Evolutionary conservation across 73 alveolate species (phyloP).

Genomic region (Effrenium voratum): DNA sequence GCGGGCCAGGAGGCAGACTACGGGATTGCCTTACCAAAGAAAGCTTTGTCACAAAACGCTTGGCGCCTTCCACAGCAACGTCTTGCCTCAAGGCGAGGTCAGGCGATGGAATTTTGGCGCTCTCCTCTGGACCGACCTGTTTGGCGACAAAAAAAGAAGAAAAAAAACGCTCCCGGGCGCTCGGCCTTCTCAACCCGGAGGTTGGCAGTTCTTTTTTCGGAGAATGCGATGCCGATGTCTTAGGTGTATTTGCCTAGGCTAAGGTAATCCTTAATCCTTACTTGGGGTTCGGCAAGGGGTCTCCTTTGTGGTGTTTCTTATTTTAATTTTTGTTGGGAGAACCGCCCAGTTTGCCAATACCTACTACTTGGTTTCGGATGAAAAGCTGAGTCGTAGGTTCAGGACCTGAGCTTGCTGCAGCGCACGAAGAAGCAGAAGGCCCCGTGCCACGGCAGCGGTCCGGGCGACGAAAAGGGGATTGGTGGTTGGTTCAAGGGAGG

Average conservation of each 20-base stretch:
- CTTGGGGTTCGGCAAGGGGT: background rate
- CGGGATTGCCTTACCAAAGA: background rate
- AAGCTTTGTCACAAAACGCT: background rate
- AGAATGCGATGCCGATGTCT: background rate
- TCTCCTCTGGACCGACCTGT: background rate
- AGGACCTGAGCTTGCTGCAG: slow-evolving; percentile 72
- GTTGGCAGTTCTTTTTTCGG: slow-evolving; percentile 12
- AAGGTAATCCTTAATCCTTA: background rate
- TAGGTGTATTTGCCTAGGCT: background rate
- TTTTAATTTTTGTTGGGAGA: background rate
- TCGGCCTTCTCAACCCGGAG: slow-evolving; percentile 1
- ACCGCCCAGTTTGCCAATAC: background rate
- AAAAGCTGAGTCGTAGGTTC: background rate
- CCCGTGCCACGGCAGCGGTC: background rate
- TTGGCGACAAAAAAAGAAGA: background rate
- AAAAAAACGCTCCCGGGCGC: background rate
- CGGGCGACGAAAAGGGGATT: background rate
- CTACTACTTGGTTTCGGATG: background rate
- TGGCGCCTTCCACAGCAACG: background rate
- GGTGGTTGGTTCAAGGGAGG: background rate
- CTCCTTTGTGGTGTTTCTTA: too few species aligned
- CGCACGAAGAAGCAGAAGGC: slow-evolving; percentile 45
- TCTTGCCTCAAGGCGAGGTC: background rate
- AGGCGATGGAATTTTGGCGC: background rate
- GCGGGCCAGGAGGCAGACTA: background rate